These are phyloP conservation scores for Hanseniaspora hatyaiensis DNA, from an alignment of 805 yeast species.

Conservation along the genomic window DNA sequence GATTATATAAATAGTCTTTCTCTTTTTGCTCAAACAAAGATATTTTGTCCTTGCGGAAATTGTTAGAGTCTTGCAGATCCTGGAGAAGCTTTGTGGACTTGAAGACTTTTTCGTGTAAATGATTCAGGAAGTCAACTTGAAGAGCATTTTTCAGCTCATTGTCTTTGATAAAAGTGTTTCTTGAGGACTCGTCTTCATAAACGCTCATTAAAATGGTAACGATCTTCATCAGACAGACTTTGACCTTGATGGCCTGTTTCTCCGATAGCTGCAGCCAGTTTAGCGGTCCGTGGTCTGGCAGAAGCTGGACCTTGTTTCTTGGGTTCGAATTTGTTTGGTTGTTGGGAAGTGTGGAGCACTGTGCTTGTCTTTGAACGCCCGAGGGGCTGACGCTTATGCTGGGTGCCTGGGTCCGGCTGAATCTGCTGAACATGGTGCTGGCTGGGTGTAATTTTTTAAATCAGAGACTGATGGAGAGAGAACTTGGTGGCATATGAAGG, in stretches of 20 bases:
- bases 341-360: constrained; percentile 17
- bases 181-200: not conserved
- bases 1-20: constrained; percentile 21
- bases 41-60: not conserved
- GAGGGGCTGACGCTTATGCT: not conserved
- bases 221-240: constrained; percentile 19
- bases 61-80: not conserved
- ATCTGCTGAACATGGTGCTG: no score
- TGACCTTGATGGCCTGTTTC: constrained; percentile 18
- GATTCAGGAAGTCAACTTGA: not conserved
- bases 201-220: constrained; percentile 11
- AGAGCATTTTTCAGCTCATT: not conserved
- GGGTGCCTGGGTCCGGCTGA: no score
- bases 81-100: not conserved
- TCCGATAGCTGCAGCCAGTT: constrained; percentile 26
- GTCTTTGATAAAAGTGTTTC: not conserved
- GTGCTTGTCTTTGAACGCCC: constrained; percentile 11
- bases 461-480: no score
- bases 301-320: constrained; percentile 27
- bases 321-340: not conserved
- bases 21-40: constrained; percentile 17
- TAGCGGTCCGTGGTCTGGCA: constrained; percentile 29
- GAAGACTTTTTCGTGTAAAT: not conserved
- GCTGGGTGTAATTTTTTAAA: no score
- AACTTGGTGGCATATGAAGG: no score